Percentiles rank a stretch among this genome's conserved stretches.
Evolutionary conservation across 1,284 basidiomycete genomes (phyloP).

Genomic region (Phaffia rhodozyma): DNA sequence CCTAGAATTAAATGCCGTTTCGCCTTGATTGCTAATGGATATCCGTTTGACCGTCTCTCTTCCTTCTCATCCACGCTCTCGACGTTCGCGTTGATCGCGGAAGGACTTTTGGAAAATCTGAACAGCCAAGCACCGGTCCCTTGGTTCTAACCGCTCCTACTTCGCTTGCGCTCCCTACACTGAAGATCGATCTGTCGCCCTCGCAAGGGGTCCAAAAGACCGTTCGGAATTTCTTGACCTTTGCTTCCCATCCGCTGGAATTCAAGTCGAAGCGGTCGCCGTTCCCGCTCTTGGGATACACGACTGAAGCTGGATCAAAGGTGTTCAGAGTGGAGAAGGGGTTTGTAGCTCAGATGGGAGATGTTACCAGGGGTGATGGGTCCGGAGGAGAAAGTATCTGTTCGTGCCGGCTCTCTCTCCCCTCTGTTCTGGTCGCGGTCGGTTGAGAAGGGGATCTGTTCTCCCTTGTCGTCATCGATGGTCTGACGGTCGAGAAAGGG

Average conservation of each 20-base stretch:
- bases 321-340: constrained; percentile 22
- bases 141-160: constrained; percentile 17
- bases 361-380: constrained; percentile 23
- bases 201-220: constrained; percentile 21
- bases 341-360: constrained; percentile 23
- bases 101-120: neutral
- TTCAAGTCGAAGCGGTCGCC: constrained; percentile 20
- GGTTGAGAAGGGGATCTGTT: too few relatives aligned
- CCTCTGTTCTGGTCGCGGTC: neutral
- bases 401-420: neutral
- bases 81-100: neutral
- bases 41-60: neutral
- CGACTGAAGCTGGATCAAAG: constrained; percentile 4
- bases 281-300: constrained; percentile 18
- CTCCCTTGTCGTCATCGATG: neutral
- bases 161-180: constrained; percentile 21
- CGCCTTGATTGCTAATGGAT: neutral
- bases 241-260: constrained; percentile 18
- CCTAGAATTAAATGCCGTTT: too few relatives aligned
- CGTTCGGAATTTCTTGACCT: constrained; percentile 21
- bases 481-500: neutral
- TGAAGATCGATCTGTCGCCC: constrained; percentile 15
- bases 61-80: neutral
- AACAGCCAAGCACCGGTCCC: neutral
- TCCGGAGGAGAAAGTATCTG: constrained; percentile 23